Conservation (phyloP, 2,329 filamentous ascomycete genomes). For the Penicillium rolfsii region DNA sequence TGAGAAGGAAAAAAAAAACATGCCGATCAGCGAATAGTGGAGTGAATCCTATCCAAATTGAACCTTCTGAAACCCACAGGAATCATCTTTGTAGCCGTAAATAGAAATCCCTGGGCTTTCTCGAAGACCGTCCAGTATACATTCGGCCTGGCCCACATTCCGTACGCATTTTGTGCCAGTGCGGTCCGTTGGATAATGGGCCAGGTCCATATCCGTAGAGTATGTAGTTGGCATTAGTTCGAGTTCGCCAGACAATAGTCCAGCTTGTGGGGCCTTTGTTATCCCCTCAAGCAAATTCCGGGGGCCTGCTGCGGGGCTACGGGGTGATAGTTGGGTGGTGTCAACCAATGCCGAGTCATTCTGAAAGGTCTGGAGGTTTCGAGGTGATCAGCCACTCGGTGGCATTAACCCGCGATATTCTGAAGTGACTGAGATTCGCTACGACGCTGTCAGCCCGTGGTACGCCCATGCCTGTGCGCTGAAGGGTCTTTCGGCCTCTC, state of each 20-base stretch:
- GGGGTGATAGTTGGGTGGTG: neutral
- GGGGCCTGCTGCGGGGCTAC: neutral
- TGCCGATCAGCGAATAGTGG: neutral
- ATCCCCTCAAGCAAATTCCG: neutral
- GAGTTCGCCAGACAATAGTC: neutral
- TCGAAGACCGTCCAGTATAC: neutral
- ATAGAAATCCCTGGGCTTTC: neutral
- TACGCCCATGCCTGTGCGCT: neutral
- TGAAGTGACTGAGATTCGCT: neutral
- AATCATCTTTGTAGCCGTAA: neutral
- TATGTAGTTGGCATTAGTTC: neutral
- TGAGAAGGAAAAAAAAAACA: too few relatives aligned
- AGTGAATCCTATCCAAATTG: neutral
- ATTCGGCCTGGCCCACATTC: neutral
- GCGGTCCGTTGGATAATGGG: neutral
- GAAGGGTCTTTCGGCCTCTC: neutral
- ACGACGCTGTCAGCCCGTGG: neutral
- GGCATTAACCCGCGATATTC: neutral
- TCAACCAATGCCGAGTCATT: neutral
- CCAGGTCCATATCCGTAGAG: neutral
- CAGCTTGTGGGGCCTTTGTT: neutral
- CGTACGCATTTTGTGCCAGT: neutral
- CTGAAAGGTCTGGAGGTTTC: neutral
- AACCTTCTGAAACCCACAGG: neutral
- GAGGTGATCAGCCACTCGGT: neutral